Evolutionary conservation across 164 flowering plant genomes (phyloP).

Genomic region (Buxus sempervirens): DNA sequence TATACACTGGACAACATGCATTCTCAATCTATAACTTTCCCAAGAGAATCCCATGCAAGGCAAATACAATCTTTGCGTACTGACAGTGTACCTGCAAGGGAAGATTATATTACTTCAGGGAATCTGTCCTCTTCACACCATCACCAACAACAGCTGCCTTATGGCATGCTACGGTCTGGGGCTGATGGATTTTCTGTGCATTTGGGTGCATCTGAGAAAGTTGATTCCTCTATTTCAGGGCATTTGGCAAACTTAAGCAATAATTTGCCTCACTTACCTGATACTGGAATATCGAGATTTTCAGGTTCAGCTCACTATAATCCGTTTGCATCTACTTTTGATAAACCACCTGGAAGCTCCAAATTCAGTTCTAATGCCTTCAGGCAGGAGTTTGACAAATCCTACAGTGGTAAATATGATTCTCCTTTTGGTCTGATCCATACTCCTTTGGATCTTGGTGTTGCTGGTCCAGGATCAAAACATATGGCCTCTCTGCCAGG

Average conservation of each 20-base stretch:
- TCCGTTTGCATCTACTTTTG: conserved; percentile 74
- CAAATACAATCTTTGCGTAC: conserved; percentile 26
- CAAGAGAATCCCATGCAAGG: conserved; percentile 16
- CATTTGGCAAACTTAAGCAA: conserved; percentile 29
- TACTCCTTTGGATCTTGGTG: conserved; percentile 24
- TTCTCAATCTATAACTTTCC: conserved; percentile 19
- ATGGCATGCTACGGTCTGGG: conserved; percentile 18
- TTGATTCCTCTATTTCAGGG: conserved; percentile 23
- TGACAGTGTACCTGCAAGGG: conserved; percentile 18
- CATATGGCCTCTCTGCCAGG: conserved; percentile 28
- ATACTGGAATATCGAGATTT: conserved; percentile 39
- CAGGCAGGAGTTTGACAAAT: conserved; percentile 32
- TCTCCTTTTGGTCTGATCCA: conserved; percentile 25
- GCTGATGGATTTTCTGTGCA: conserved; percentile 22
- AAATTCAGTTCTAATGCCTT: conserved; percentile 35
- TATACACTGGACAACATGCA: conserved; percentile 17
- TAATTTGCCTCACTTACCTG: conserved; percentile 27
- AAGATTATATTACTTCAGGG: conserved; percentile 26
- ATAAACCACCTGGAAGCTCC: conserved; percentile 44
- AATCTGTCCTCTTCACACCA: conserved; percentile 26
- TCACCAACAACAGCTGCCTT: conserved; percentile 30
- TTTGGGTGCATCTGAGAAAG: conserved; percentile 24
- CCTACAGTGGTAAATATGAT: conserved; percentile 22
- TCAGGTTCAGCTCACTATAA: conserved; percentile 42
- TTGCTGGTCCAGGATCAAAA: conserved; percentile 28